Evolutionary conservation across 2,329 filamentous ascomycete species (phyloP).

Genomic region (Epichloe aotearoae): DNA sequence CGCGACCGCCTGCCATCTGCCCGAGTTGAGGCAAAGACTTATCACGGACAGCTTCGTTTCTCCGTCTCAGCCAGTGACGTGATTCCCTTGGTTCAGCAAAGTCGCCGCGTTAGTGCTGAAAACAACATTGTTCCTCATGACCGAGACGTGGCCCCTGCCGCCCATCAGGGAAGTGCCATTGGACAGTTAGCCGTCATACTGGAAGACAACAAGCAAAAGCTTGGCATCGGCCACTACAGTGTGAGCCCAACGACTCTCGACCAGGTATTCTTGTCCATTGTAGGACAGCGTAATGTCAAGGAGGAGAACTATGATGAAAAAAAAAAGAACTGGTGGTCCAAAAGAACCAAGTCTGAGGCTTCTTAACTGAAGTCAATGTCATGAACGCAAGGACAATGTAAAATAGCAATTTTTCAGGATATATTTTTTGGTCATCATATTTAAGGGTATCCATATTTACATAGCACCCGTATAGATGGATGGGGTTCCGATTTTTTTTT

Average conservation of each 20-base stretch:
- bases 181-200: constrained; percentile 58
- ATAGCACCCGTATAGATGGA: too few species aligned
- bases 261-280: constrained; percentile 80
- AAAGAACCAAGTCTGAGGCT: background rate
- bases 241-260: constrained; percentile 80
- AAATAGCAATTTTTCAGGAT: too few species aligned
- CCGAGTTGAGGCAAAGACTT: constrained; percentile 57
- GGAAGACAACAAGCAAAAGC: constrained; percentile 52
- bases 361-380: too few species aligned
- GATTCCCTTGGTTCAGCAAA: constrained; percentile 11
- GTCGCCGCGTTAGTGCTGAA: background rate
- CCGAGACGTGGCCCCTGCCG: constrained; percentile 10
- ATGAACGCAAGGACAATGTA: too few species aligned
- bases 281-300: constrained; percentile 63
- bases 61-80: constrained; percentile 46
- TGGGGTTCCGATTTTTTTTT: too few species aligned
- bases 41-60: constrained; percentile 82
- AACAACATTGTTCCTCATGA: background rate
- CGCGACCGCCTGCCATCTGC: constrained; percentile 45
- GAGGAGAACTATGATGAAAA: constrained; percentile 50
- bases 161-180: constrained; percentile 37
- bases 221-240: constrained; percentile 76
- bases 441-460: too few species aligned
- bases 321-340: constrained; percentile 12
- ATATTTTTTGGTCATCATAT: too few species aligned